Percentiles rank a stretch among this genome's conserved stretches.
Conservation (phyloP, 441 rosid species). For the Corymbia citriodora region DNA sequence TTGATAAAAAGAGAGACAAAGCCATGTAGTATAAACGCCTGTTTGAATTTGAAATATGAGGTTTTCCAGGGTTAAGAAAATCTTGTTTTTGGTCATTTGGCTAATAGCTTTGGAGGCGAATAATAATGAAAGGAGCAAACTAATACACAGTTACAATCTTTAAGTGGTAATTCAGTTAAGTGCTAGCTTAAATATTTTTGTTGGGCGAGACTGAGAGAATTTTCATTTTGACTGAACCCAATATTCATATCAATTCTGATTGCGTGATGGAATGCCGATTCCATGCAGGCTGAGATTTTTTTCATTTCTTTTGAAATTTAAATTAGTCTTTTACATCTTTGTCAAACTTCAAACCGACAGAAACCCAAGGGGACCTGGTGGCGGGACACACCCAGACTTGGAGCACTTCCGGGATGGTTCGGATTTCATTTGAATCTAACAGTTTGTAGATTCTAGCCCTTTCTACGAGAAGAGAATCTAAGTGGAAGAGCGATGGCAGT, state of each 20-base stretch:
- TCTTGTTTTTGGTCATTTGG: background rate
- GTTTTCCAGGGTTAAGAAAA: background rate
- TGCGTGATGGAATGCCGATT: background rate
- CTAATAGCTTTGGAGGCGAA: background rate
- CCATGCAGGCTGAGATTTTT: background rate
- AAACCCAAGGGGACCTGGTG: slow-evolving; percentile 42
- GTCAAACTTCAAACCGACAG: slow-evolving; percentile 23
- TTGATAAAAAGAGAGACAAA: background rate
- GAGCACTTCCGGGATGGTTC: slow-evolving; percentile 48
- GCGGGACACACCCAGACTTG: slow-evolving; percentile 66
- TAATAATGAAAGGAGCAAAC: background rate
- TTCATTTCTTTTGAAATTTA: background rate
- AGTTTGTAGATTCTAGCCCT: background rate
- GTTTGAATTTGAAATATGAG: background rate
- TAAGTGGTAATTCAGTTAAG: too few species aligned
- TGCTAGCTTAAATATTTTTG: background rate
- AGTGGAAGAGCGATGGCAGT: background rate
- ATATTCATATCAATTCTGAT: background rate
- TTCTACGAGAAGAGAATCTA: background rate
- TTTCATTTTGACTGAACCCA: background rate
- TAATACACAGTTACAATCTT: background rate
- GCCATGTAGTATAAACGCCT: background rate
- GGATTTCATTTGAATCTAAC: slow-evolving; percentile 42
- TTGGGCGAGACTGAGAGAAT: background rate
- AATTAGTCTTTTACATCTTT: background rate